A percentile compares a stretch with the other conserved stretches of the same genome.
Conservation (phyloP, 805 yeast species). For the Citeromyces nyonsensis region DNA sequence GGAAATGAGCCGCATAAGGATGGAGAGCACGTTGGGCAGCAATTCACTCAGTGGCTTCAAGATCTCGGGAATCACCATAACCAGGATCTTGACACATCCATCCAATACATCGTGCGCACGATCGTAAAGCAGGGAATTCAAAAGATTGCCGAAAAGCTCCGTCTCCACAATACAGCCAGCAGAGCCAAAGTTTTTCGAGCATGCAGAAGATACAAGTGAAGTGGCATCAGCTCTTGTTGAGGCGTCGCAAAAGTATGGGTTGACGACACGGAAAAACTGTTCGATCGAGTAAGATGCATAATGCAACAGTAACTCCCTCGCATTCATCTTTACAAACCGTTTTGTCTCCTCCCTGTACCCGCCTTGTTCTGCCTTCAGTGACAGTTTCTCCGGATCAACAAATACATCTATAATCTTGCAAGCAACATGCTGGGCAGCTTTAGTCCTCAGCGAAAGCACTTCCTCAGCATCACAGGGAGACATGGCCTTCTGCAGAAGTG, state of each 20-base stretch:
- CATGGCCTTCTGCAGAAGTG: too few relatives aligned
- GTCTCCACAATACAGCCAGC: constrained; percentile 17
- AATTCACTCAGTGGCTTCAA: not conserved
- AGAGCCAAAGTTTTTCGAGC: constrained; percentile 5
- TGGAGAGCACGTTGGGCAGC: not conserved
- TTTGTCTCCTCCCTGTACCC: constrained; percentile 37
- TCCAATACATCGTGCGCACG: constrained; percentile 21
- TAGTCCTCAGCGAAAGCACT: too few relatives aligned
- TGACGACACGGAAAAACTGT: constrained; percentile 20
- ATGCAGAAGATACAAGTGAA: constrained; percentile 19
- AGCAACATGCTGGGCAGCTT: too few relatives aligned
- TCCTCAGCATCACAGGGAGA: too few relatives aligned
- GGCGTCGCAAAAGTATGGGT: constrained; percentile 17
- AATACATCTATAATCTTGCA: too few relatives aligned
- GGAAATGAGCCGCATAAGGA: not conserved
- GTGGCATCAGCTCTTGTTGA: constrained; percentile 20
- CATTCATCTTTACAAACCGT: constrained; percentile 29
- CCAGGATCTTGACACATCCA: constrained; percentile 12
- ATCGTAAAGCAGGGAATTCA: constrained; percentile 23
- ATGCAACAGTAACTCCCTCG: constrained; percentile 22
- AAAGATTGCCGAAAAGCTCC: constrained; percentile 18
- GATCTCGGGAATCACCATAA: constrained; percentile 17
- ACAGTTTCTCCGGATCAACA: too few relatives aligned
- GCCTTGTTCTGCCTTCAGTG: too few relatives aligned
- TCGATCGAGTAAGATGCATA: constrained; percentile 22